A percentile compares a stretch with the other conserved stretches of the same genome.
Conservation (phyloP, 1,139 yeast genomes). For the Candida pseudoviswanathii region DNA sequence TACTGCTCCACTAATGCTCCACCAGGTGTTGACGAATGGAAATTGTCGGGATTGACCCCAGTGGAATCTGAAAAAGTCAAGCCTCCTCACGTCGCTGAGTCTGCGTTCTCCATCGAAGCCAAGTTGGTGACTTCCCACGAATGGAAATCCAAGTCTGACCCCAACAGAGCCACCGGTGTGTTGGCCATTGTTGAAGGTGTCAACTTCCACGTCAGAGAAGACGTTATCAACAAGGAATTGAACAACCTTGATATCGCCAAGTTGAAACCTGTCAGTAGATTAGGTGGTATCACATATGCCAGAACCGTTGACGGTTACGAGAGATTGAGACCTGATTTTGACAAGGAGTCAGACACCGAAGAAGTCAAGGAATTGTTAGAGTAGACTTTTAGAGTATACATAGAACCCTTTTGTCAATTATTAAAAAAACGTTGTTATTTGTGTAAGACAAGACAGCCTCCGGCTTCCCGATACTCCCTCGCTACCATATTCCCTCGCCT, state of each 20-base stretch:
- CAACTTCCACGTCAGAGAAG: slow-evolving; percentile 59
- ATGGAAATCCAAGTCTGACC: slow-evolving; percentile 44
- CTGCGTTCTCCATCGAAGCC: slow-evolving; percentile 62
- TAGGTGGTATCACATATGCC: slow-evolving; percentile 58
- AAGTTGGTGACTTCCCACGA: slow-evolving; percentile 47
- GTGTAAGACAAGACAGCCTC: too few relatives aligned
- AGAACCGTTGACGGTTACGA: slow-evolving; percentile 48
- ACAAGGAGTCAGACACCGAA: slow-evolving; percentile 16
- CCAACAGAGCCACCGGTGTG: slow-evolving; percentile 41
- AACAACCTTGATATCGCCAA: slow-evolving; percentile 48
- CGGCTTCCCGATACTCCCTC: neutral
- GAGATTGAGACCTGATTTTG: slow-evolving; percentile 42
- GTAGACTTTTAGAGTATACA: neutral
- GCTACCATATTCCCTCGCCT: neutral
- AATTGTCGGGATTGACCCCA: slow-evolving; percentile 56
- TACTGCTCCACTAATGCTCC: slow-evolving; percentile 53
- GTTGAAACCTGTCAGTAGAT: slow-evolving; percentile 54
- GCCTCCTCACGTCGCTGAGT: slow-evolving; percentile 61
- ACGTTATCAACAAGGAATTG: slow-evolving; percentile 44
- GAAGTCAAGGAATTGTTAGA: slow-evolving; percentile 13
- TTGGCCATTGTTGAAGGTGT: slow-evolving; percentile 55
- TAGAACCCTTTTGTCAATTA: too few relatives aligned
- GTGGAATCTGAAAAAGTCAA: slow-evolving; percentile 44
- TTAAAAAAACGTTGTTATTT: too few relatives aligned
- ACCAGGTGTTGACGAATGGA: slow-evolving; percentile 54